Evolutionary conservation across 2,329 filamentous ascomycete species (phyloP).

Genomic region (Alternaria sp.): DNA sequence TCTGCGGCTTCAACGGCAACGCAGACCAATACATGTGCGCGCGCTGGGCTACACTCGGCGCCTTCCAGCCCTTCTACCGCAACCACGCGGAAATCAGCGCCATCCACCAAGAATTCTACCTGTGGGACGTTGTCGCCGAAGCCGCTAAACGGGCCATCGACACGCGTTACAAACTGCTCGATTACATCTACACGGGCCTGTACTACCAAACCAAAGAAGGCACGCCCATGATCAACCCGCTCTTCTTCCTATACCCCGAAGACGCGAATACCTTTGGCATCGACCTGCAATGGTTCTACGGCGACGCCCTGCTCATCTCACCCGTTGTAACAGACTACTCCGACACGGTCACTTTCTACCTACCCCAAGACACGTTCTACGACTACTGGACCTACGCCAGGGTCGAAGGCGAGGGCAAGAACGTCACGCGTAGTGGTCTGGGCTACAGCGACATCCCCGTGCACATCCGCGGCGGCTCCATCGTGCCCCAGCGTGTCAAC

Average conservation of each 20-base stretch:
- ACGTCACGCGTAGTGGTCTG: conserved; percentile 54
- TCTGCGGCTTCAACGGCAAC: conserved; percentile 76
- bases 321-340: conserved; percentile 61
- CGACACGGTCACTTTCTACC: conserved; percentile 62
- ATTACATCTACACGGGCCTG: conserved; percentile 79
- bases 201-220: conserved; percentile 66
- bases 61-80: conserved; percentile 78
- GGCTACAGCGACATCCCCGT: conserved; percentile 66
- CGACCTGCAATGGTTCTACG: conserved; percentile 66
- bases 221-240: conserved; percentile 69
- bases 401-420: conserved; percentile 55
- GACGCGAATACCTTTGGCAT: conserved; percentile 61
- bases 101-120: conserved; percentile 75
- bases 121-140: conserved; percentile 67
- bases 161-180: conserved; percentile 76
- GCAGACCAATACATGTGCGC: conserved; percentile 73
- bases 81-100: conserved; percentile 68
- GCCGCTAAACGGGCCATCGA: conserved; percentile 73
- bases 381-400: conserved; percentile 63
- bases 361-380: conserved; percentile 66
- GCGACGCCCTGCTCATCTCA: conserved; percentile 62
- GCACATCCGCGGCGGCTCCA: conserved; percentile 69
- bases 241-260: conserved; percentile 74
- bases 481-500: conserved; percentile 65
- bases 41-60: conserved; percentile 76